These are phyloP conservation scores for Magnaporthiopsis incrustans DNA, from an alignment of 2,329 filamentous ascomycete genomes.

Conservation along the genomic window DNA sequence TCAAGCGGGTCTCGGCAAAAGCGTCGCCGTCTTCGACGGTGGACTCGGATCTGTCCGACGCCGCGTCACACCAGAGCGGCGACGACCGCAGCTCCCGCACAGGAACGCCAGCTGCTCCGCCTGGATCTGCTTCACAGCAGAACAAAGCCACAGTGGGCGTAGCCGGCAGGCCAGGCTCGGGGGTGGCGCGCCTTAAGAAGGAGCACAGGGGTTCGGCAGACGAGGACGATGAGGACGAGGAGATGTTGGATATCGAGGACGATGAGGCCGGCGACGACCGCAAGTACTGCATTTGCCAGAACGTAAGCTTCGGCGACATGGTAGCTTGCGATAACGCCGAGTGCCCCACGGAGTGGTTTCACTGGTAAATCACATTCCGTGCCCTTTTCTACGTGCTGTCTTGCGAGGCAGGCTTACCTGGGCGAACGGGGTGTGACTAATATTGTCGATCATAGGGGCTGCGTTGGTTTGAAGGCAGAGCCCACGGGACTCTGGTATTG, in stretches of 20 bases:
- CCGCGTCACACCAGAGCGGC: conserved; percentile 44
- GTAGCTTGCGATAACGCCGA: conserved; percentile 79
- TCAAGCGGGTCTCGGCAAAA: conserved; percentile 48
- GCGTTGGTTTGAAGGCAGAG: conserved; percentile 60
- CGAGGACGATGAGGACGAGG: conserved; percentile 40
- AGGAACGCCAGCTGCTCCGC: conserved; percentile 22
- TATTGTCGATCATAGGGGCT: conserved; percentile 23
- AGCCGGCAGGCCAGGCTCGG: conserved; percentile 2
- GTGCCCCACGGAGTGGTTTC: conserved; percentile 81
- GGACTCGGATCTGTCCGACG: conserved; percentile 58
- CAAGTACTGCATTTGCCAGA: conserved; percentile 78
- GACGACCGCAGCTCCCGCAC: conserved; percentile 40
- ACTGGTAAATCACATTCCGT: conserved; percentile 46
- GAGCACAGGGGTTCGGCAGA: conserved; percentile 17
- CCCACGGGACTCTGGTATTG: conserved; percentile 63
- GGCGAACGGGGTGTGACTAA: not conserved
- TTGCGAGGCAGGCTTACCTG: not conserved
- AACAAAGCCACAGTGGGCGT: conserved; percentile 1
- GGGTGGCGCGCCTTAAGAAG: conserved; percentile 4
- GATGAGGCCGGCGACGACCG: conserved; percentile 70
- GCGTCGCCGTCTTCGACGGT: conserved; percentile 56
- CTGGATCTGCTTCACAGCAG: not conserved
- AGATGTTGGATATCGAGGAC: conserved; percentile 47
- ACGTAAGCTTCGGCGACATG: conserved; percentile 81
- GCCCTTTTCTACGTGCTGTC: not conserved